Evolutionary conservation across 768 basidiomycete genomes (phyloP).

Genomic region (Termitomyces sp.): DNA sequence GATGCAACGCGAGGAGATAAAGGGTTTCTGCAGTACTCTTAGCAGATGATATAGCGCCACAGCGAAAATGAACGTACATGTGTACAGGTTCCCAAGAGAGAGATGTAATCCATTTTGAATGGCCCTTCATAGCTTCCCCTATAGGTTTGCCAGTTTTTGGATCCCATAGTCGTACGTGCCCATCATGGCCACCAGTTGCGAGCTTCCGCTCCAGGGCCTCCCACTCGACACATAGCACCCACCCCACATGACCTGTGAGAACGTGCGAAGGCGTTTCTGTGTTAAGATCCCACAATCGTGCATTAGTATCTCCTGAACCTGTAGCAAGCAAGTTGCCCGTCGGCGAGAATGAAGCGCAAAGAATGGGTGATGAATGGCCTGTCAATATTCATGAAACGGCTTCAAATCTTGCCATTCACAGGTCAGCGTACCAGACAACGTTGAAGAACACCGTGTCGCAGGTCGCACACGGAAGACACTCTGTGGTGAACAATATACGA

Average conservation of each 20-base stretch:
- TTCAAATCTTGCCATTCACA: neutral
- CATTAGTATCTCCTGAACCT: conserved; percentile 91
- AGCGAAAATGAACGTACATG: conserved; percentile 38
- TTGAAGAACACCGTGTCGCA: conserved; percentile 91
- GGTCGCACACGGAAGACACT: conserved; percentile 93
- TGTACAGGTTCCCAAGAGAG: conserved; percentile 97
- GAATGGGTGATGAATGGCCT: conserved; percentile 91
- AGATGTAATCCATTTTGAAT: conserved; percentile 94
- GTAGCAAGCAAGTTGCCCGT: conserved; percentile 90
- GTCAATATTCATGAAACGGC: conserved; percentile 3
- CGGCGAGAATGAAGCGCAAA: conserved; percentile 94
- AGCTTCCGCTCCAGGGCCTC: conserved; percentile 87
- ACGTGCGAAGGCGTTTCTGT: conserved; percentile 90
- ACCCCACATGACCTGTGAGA: conserved; percentile 85
- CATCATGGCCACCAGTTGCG: conserved; percentile 93
- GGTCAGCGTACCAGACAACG: conserved; percentile 61
- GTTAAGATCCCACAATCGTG: conserved; percentile 89
- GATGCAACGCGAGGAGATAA: conserved; percentile 82
- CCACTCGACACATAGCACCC: conserved; percentile 98
- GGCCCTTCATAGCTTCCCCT: conserved; percentile 87
- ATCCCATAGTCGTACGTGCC: conserved; percentile 90
- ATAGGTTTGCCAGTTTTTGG: conserved; percentile 85
- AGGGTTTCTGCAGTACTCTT: conserved; percentile 50
- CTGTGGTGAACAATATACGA: conserved; percentile 90
- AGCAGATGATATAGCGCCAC: neutral